These are phyloP conservation scores for Plenodomus biglobosus DNA, from an alignment of 2,329 filamentous ascomycete species.

Conservation along the genomic window DNA sequence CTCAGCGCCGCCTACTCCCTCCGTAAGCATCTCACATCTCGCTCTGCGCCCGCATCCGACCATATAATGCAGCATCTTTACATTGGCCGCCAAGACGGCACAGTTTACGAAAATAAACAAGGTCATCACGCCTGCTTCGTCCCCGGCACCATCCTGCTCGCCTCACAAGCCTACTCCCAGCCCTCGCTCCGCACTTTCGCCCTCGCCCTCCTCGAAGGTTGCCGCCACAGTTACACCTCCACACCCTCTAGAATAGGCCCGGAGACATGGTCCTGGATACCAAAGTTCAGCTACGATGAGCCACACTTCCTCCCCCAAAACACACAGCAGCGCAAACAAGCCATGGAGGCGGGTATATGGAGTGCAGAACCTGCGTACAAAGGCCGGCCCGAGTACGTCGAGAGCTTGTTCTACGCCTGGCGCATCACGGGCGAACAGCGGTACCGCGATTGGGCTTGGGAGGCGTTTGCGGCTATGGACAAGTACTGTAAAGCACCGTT, in stretches of 20 bases:
- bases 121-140: conserved; percentile 47
- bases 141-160: conserved; percentile 45
- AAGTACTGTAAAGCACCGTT: conserved; percentile 43
- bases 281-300: conserved; percentile 39
- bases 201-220: conserved; percentile 46
- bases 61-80: conserved; percentile 45
- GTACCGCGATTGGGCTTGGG: conserved; percentile 48
- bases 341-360: conserved; percentile 39
- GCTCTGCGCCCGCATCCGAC: conserved; percentile 38
- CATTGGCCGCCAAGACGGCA: conserved; percentile 39
- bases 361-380: conserved; percentile 35
- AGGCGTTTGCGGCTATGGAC: conserved; percentile 43
- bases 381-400: conserved; percentile 46
- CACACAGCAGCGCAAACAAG: conserved; percentile 32
- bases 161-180: conserved; percentile 36
- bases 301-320: conserved; percentile 33
- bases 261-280: conserved; percentile 44
- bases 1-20: conserved; percentile 40
- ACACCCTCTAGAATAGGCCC: conserved; percentile 45
- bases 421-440: conserved; percentile 45
- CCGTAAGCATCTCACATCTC: conserved; percentile 39
- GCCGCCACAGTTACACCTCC: conserved; percentile 42
- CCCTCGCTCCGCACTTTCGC: conserved; percentile 41
- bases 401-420: conserved; percentile 46
- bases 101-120: conserved; percentile 43